A percentile compares a stretch with the other conserved stretches of the same genome.
These are phyloP conservation scores for Chrysoporthe deuterocubensis DNA, from an alignment of 2,329 filamentous ascomycete species.

Conservation along the genomic window DNA sequence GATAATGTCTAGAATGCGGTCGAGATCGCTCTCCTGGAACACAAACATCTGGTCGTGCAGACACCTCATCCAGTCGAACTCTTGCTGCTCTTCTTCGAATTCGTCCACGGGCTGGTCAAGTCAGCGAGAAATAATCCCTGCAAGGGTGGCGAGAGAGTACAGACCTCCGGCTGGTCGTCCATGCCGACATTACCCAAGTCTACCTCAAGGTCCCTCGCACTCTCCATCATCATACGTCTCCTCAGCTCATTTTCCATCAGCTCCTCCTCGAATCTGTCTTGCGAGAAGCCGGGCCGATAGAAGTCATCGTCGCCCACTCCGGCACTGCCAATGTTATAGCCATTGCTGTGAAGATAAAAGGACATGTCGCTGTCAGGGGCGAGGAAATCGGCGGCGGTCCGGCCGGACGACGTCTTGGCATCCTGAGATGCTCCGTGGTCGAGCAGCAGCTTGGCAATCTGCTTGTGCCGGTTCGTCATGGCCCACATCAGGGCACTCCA, in stretches of 20 bases:
- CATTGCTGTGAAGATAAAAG: slow-evolving; percentile 91
- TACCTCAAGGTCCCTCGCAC: slow-evolving; percentile 93
- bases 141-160: slow-evolving; percentile 12
- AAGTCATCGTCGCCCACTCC: slow-evolving; percentile 82
- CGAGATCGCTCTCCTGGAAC: slow-evolving; percentile 92
- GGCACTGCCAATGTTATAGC: slow-evolving; percentile 83
- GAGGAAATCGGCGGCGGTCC: slow-evolving; percentile 94
- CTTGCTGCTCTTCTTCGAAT: slow-evolving; percentile 84
- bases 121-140: slow-evolving; percentile 22
- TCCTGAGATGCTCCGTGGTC: slow-evolving; percentile 96
- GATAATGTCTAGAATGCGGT: slow-evolving; percentile 89
- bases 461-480: slow-evolving; percentile 97
- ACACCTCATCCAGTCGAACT: slow-evolving; percentile 95
- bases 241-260: slow-evolving; percentile 96
- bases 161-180: slow-evolving; percentile 90
- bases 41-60: slow-evolving; percentile 99
- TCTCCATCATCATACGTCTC: slow-evolving; percentile 98
- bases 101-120: slow-evolving; percentile 68
- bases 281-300: slow-evolving; percentile 87
- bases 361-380: slow-evolving; percentile 96
- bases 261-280: slow-evolving; percentile 95
- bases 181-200: slow-evolving; percentile 94
- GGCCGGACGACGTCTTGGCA: slow-evolving; percentile 89
- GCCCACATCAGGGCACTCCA: slow-evolving; percentile 99
- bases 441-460: slow-evolving; percentile 88